Base-by-base conservation (phyloP, 208 protist species). In the Leishmania aethiopica region DNA sequence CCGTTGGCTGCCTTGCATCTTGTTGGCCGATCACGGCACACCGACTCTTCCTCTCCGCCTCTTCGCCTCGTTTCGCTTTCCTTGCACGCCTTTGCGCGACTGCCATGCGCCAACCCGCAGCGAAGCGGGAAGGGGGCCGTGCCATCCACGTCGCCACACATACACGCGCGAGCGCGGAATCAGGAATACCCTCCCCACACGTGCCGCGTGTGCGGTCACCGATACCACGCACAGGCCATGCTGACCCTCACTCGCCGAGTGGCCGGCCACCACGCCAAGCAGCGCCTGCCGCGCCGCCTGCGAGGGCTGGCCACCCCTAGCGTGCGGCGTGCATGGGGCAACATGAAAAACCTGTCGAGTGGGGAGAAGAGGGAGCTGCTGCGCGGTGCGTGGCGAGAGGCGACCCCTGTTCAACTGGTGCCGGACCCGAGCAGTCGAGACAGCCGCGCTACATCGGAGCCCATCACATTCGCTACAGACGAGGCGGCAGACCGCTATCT, bases 401-500 rank as follows among this genome's bases (percentile, higher is more conserved):
- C 78, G 19, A 86, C 59, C 51, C 84, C 92, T 25, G 83, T 97
- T 53, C 79, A 78, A 28, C 80, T 97, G 32, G 78, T 88, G 17
- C 77, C 88, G 4, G 87, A 89, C 40, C 73, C 84, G 22, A 32
- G 64, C 6, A 89, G 90, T 77, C 84, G 91, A 40, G 91, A 93
- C 70, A 71, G 86, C 45, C 88, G 84, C n/a, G 86, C 88, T 15
- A 90, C 87, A 75, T 77, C 75, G 1, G 75, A 67, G 28, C 45
- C 77, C 25, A 70, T 95, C 5, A 37, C 62, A 40, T 97, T 97
- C 76, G 13, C 57, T n/a, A 89, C 85, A 3, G 92, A 96, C 17
- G 94, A 96, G 77, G 92, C 80, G 71, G 92, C 90, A 37, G 75
- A 82, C 28, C 55, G 64, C 35, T 97, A 94, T 82, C 45, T 97